Percentiles rank a stretch among this genome's conserved stretches.
These are phyloP conservation scores for Tephrocybe sp. DNA, from an alignment of 768 basidiomycete genomes.

Conservation along the genomic window DNA sequence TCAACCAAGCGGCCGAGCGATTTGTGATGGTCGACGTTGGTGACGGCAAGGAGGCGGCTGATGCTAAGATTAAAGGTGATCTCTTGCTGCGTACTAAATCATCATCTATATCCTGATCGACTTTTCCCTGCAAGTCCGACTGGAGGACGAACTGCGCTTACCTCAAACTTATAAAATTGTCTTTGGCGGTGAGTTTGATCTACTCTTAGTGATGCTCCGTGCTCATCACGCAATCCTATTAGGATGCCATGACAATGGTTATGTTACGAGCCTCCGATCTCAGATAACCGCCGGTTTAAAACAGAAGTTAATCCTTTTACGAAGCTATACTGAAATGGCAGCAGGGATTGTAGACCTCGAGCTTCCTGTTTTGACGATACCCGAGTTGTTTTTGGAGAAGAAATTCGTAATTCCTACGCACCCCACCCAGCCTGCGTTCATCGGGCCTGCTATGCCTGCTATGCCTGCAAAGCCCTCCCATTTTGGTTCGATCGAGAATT, in stretches of 20 bases:
- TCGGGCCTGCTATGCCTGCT: not conserved
- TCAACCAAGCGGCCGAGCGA: constrained; percentile 65
- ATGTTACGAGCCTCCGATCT: constrained; percentile 58
- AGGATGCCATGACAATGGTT: constrained; percentile 78
- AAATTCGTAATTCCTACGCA: constrained; percentile 39
- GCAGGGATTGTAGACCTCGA: constrained; percentile 53
- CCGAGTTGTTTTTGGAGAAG: constrained; percentile 57
- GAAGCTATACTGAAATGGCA: constrained; percentile 61
- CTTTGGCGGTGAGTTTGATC: constrained; percentile 51
- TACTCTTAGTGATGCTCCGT: not conserved
- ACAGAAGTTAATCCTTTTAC: constrained; percentile 62
- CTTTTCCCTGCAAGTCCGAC: constrained; percentile 35
- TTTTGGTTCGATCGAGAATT: constrained; percentile 2
- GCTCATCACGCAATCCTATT: not conserved
- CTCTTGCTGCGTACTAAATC: not conserved
- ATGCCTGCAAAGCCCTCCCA: constrained; percentile 6
- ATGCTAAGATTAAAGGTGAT: constrained; percentile 72
- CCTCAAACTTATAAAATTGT: constrained; percentile 65
- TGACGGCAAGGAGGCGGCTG: constrained; percentile 68
- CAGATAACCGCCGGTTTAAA: constrained; percentile 63
- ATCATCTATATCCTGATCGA: constrained; percentile 1
- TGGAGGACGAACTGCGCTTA: constrained; percentile 59
- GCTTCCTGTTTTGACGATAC: constrained; percentile 50
- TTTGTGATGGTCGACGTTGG: constrained; percentile 74
- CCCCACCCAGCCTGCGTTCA: constrained; percentile 2